Conservation (phyloP, 140 eudicot species). For the Oenanthe javanica region DNA sequence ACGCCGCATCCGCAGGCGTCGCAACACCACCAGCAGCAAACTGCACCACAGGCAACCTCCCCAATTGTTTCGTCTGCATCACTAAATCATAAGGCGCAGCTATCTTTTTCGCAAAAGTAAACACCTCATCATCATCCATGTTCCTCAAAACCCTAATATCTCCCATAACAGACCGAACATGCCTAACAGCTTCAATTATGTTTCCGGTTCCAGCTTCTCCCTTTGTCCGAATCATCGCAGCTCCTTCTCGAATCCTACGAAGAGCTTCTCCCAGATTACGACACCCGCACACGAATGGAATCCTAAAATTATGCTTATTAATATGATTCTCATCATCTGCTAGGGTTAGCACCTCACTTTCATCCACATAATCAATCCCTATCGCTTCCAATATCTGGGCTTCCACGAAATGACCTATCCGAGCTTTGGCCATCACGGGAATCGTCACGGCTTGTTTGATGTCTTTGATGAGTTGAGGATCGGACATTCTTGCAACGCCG, state of each 20-base stretch:
- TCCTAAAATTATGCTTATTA: conserved; percentile 37
- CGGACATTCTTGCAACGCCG: conserved; percentile 56
- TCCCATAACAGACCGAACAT: conserved; percentile 44
- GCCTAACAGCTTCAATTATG: conserved; percentile 46
- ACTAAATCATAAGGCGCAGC: conserved; percentile 44
- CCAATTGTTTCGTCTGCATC: conserved; percentile 52
- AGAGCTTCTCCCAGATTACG: conserved; percentile 44
- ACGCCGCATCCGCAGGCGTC: conserved; percentile 50
- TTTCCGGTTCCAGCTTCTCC: conserved; percentile 55
- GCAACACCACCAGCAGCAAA: conserved; percentile 53
- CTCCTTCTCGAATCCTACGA: conserved; percentile 41
- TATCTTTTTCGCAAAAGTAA: conserved; percentile 37
- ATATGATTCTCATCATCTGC: conserved; percentile 44
- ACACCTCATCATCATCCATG: conserved; percentile 53
- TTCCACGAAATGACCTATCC: conserved; percentile 62
- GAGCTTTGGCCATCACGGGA: conserved; percentile 63
- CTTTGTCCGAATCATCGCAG: conserved; percentile 50
- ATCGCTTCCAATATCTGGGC: conserved; percentile 56
- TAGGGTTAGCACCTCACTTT: conserved; percentile 36
- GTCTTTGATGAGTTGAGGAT: conserved; percentile 54
- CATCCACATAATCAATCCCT: conserved; percentile 45
- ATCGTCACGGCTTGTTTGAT: conserved; percentile 54
- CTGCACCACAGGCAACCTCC: conserved; percentile 52
- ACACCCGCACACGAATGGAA: conserved; percentile 47
- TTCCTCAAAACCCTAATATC: conserved; percentile 40